Evolutionary conservation across 2,329 filamentous ascomycete genomes (phyloP), one percentile per base, ranked within the genome.

Genomic region (Xylariaceae sp.): DNA sequence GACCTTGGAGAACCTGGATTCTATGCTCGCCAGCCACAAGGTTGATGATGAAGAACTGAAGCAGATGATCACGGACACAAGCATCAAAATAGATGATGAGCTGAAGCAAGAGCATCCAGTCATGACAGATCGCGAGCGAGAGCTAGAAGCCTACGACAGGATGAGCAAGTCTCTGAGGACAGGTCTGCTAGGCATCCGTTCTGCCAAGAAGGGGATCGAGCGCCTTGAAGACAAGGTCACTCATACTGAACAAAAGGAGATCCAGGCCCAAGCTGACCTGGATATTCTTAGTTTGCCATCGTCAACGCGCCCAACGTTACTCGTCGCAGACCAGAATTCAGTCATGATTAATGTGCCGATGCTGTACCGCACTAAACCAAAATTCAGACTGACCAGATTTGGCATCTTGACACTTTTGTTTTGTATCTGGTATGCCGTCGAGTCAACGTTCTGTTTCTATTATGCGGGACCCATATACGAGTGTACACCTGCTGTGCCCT

Each of bases 131-230:
- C 41, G 60, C 11, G 60, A 64, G 43, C 66, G 60, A 37, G 69
- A 78, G 36, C 58, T 73, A 11, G 63, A 69, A 24, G 59, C 64
- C 11, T 66, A 69, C 34, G 67, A 69, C 37, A 68, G 73, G 40
- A 78, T 81, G 69, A 72, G 64, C 51, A 73, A 72, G 47, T 65
- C 68, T 0, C 61, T 82, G n/a, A 65, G 67, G 44, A 72, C 71
- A 13, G 74, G 72, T 3, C 62, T 79, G 4, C 59, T 67, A 22
- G 69, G 71, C 16, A 77, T 82, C 24, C 49, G 49, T 31, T 73
- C 68, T 12, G 74, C 75, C 16, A 78, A 75, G 49, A 68, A 72
- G 39, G 78, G 78, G 9, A 81, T 83, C 38, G 75, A 79, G 53
- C 68, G 75, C 9, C 64, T 82, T 6, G 74, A 80, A 53, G 68